Conservation (phyloP, 192 early-diverging fungal species). For the Coemansia sp. region DNA sequence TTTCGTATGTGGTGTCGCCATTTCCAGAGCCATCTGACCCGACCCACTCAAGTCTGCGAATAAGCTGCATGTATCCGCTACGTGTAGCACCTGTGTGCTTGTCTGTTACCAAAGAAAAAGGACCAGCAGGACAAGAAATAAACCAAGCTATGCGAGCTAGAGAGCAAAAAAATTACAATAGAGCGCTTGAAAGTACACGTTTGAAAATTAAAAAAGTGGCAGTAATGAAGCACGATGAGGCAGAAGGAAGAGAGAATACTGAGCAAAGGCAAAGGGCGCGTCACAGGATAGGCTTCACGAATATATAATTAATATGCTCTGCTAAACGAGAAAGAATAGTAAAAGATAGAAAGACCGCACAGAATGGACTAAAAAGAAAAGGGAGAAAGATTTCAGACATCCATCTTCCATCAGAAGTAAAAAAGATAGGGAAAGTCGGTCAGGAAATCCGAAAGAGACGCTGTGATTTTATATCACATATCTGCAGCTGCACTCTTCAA, state of each 20-base stretch:
- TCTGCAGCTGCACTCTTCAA: background rate
- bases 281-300: background rate
- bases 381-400: constrained; percentile 2
- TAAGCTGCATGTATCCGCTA: background rate
- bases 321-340: background rate
- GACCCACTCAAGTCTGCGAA: constrained; percentile 43
- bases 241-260: background rate
- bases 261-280: constrained; percentile 3
- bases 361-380: background rate
- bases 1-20: constrained; percentile 12
- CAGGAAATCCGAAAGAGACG: background rate
- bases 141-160: too few relatives aligned
- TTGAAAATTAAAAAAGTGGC: background rate
- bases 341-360: background rate
- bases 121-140: too few relatives aligned
- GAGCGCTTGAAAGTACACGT: background rate
- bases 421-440: background rate
- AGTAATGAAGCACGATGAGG: background rate
- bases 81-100: background rate
- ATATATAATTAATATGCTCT: too few relatives aligned
- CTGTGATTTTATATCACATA: background rate
- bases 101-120: background rate
- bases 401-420: background rate
- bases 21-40: constrained; percentile 18
- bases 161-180: too few relatives aligned